Evolutionary conservation across 345 rosid genomes (phyloP).

Genomic region (Camelina hispida): DNA sequence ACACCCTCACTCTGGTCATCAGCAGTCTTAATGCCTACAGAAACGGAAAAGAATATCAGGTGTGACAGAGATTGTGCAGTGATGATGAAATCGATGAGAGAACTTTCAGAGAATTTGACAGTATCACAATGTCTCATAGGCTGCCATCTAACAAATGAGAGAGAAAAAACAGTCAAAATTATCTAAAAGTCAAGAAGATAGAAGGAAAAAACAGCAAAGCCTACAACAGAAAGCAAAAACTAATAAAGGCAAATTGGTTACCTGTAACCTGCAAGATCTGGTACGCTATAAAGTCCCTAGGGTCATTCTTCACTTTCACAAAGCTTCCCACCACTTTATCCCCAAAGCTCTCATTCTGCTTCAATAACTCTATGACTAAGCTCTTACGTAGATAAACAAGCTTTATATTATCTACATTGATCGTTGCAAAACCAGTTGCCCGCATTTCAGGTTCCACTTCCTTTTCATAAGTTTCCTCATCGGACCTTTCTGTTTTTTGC

Average conservation of each 20-base stretch:
- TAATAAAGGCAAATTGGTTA: constrained; percentile 5
- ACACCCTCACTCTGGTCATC: constrained; percentile 16
- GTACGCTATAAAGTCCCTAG: constrained; percentile 40
- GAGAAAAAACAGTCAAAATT: not conserved
- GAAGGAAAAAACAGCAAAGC: constrained; percentile 8
- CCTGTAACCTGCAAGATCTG: constrained; percentile 48
- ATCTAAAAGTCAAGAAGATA: not conserved
- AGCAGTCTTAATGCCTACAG: constrained; percentile 27
- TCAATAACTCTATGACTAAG: constrained; percentile 49
- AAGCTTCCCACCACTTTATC: constrained; percentile 61
- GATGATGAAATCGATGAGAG: constrained; percentile 1
- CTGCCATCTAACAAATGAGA: constrained; percentile 1
- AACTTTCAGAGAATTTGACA: not conserved
- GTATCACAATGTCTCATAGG: not conserved
- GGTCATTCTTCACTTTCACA: constrained; percentile 57
- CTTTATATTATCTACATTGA: constrained; percentile 56
- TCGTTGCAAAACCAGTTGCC: constrained; percentile 50
- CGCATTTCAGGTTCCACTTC: constrained; percentile 36
- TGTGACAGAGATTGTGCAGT: constrained; percentile 4
- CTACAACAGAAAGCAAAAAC: constrained; percentile 2
- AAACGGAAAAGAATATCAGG: not conserved
- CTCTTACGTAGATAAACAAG: constrained; percentile 60
- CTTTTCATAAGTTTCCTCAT: constrained; percentile 10
- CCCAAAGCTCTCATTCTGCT: constrained; percentile 44
- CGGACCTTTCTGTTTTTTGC: constrained; percentile 30